Evolutionary conservation across 2,329 filamentous ascomycete genomes (phyloP), one percentile per base, ranked within the genome.

Genomic region (Stylonectria norvegica): DNA sequence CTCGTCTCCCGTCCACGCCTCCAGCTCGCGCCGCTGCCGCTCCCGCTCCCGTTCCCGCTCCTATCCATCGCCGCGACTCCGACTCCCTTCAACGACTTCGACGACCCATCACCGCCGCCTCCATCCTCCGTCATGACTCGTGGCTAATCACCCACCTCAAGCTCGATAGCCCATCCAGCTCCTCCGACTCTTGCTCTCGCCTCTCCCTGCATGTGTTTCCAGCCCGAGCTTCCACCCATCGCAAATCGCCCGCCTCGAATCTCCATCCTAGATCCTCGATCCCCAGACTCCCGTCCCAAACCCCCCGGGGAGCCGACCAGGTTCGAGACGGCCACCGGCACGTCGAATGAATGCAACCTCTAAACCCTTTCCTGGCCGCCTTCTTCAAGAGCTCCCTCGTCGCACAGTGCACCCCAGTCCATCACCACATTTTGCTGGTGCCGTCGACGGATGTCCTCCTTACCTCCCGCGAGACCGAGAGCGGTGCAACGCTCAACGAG

Each of bases 281-380:
- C 47, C 34, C 36, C 37, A 47, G 45, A 42, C 50, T 47, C 43
- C 43, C 52, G 45, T 5, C 30, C 30, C 15, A 14, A 32, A 19
- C 16, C 43, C n/a, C 45, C 48, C 37, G 52, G 47, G 53, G 52
- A 48, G 53, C 55, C 56, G 59, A 58, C 43, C 49, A 55, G 43
- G 42, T 50, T 54, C 49, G 50, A 57, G 40, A 53, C 49, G 41
- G 42, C 54, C 49, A 49, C 40, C 39, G 43, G 40, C 48, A 57
- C 63, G 60, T 55, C 63, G 65, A 66, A 61, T 67, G 65, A 68
- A 95, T 95, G 90, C 90, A 90, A 84, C 89, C 93, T 74, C 79
- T 97, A 83, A 98, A 98, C 72, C 93, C 93, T 67, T 97, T 96
- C 72, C 79, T 98, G 68, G 85, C 87, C 76, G 89, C 91, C 77